Evolutionary conservation across 179 eudicot species (phyloP), one percentile per base, ranked within the genome.

Genomic region (Dionaea muscipula): DNA sequence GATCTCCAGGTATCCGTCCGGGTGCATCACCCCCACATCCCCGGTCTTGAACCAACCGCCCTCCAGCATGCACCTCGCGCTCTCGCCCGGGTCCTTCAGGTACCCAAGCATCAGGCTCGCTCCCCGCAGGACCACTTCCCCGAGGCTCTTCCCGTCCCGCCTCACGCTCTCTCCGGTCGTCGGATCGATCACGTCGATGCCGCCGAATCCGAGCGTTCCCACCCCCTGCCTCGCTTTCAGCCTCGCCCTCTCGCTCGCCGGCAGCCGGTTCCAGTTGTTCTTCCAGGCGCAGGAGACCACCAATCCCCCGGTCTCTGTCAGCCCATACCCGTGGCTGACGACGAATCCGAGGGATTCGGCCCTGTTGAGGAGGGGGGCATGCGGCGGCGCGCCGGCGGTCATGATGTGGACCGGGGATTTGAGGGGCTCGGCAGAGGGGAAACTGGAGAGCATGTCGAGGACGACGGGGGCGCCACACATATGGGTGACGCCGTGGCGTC

Each of bases 391-490:
- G 3, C 89, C 94, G 7, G 84, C 86, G 10, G 88, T 85, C 26
- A 77, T 54, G n/a, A 84, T 26, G 5, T 68, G 59, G 1, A 84
- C 82, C n/a, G 76, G 83, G 10, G 38, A 39, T 1, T 55, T 9
- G 3, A 81, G 57, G 19, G 65, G 76, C 23, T 60, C 28, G 0
- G 68, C 69, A 12, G 61, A 54, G 0, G 78, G 59, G 7, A 40
- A 55, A 33, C 70, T 79, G 0, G 77, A 69, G 2, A 85, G 47
- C 94, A 85, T 82, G 71, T 77, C 82, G 25, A 85, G 80, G 7
- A 85, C 89, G 25, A 85, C 85, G 10, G 94, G 94, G 0, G 89
- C 89, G 0, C 81, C 86, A 9, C 94, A 82, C 86, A 85, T 75
- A 63, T 85, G 94, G 19, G 94, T 85, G 39, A 85, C 94, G 4